Evolutionary conservation across 1,284 basidiomycete species (phyloP).

Genomic region (Rhodotorula mucilaginosa): DNA sequence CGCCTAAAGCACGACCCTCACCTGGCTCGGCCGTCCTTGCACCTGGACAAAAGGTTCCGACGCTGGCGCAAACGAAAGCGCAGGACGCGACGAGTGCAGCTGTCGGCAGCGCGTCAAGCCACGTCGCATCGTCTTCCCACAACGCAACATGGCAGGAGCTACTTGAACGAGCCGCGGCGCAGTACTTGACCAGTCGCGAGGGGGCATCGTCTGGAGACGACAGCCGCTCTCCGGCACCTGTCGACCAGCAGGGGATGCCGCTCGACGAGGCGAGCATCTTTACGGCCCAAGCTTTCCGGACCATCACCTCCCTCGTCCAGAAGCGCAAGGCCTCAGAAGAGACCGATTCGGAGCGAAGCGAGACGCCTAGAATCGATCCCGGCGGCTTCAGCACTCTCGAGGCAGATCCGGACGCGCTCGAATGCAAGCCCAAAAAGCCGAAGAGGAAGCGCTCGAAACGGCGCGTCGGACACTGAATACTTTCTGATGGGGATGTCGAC

Average conservation of each 20-base stretch:
- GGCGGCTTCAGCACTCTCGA: neutral
- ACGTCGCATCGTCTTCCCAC: neutral
- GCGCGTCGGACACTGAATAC: slow-evolving; percentile 7
- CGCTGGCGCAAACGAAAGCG: neutral
- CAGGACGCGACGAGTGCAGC: neutral
- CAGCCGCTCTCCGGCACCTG: neutral
- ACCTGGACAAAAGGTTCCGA: slow-evolving; percentile 17
- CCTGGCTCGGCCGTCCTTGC: slow-evolving; percentile 26
- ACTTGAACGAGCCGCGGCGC: neutral
- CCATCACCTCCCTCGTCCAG: neutral
- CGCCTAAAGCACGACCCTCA: neutral
- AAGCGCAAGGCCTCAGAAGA: neutral
- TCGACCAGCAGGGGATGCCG: neutral
- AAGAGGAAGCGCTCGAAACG: slow-evolving; percentile 11
- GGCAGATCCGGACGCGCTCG: neutral
- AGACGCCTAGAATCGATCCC: neutral
- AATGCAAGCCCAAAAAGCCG: neutral
- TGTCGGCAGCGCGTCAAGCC: neutral
- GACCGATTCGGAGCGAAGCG: neutral
- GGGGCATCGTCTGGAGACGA: neutral
- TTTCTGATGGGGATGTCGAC: too few species aligned
- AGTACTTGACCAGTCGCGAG: neutral
- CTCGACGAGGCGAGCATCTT: slow-evolving; percentile 8
- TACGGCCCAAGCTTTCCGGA: slow-evolving; percentile 1
- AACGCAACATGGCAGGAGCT: neutral